Conservation (phyloP, 139 green algal genomes). For the Tetradesmus lagerheimii region DNA sequence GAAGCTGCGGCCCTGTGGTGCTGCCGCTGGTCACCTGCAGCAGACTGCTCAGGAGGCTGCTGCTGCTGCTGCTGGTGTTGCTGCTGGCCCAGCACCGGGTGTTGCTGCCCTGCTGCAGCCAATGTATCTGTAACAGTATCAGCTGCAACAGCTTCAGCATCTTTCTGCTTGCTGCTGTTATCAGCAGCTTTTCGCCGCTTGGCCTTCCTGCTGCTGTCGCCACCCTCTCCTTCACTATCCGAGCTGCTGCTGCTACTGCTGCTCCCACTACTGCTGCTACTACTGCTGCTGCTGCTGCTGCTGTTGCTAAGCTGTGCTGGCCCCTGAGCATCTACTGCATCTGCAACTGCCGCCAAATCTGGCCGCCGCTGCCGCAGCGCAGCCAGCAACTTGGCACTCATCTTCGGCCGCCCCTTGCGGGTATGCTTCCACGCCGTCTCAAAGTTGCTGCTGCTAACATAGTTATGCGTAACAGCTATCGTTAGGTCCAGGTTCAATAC, state of each 20-base stretch:
- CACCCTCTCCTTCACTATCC: constrained; percentile 22
- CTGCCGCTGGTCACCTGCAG: background rate
- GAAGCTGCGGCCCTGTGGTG: background rate
- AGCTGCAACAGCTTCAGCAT: background rate
- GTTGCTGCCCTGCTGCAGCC: background rate
- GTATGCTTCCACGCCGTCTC: constrained; percentile 72
- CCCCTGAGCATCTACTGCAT: constrained; percentile 45
- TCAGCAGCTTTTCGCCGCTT: background rate
- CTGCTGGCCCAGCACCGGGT: too few relatives aligned
- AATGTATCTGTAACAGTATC: too few relatives aligned
- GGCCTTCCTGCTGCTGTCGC: background rate
- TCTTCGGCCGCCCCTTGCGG: constrained; percentile 81
- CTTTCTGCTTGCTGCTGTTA: background rate
- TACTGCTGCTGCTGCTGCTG: constrained; percentile 47
- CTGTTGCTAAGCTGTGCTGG: constrained; percentile 26
- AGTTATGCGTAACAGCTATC: constrained; percentile 91
- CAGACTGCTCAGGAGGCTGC: background rate
- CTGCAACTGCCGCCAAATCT: constrained; percentile 72
- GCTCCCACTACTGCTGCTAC: constrained; percentile 45
- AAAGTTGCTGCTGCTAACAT: constrained; percentile 81
- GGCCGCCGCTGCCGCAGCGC: constrained; percentile 64
- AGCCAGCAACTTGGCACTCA: constrained; percentile 76
- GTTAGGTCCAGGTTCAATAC: constrained; percentile 91
- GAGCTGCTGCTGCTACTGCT: constrained; percentile 55
- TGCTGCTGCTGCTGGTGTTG: background rate